Percentiles rank a stretch among this genome's conserved stretches.
phyloP scores from a whole-genome alignment of 2,329 filamentous ascomycete genomes.

The Penicillium janthinellum region DNA sequence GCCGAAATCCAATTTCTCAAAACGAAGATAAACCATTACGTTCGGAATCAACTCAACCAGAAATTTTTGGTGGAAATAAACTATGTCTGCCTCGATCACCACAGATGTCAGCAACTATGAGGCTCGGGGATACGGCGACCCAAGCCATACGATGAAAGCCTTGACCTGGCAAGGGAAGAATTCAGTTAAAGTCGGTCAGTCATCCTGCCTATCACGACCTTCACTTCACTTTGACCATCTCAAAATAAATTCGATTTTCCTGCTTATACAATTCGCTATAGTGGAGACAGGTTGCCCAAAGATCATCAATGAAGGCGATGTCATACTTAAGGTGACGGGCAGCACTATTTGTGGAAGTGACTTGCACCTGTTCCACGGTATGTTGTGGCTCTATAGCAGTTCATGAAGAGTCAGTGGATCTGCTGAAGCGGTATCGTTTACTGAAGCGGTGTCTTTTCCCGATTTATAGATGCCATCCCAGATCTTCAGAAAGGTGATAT shows the following conservation, averaged over 20 bases:
- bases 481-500: slow-evolving; percentile 67
- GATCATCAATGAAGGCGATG: slow-evolving; percentile 72
- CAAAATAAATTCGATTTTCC: not conserved
- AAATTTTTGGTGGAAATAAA: not conserved
- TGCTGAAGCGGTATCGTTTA: not conserved
- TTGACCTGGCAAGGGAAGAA: slow-evolving; percentile 84
- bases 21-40: not conserved
- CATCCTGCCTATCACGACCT: not conserved
- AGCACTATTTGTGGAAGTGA: slow-evolving; percentile 64
- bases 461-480: slow-evolving; percentile 49
- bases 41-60: not conserved
- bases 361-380: slow-evolving; percentile 53
- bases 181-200: slow-evolving; percentile 65
- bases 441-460: not conserved
- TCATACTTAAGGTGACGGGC: slow-evolving; percentile 76
- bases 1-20: not conserved
- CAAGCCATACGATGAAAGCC: slow-evolving; percentile 56
- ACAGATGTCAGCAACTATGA: slow-evolving; percentile 71
- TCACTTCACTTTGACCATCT: not conserved
- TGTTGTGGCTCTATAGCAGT: not conserved
- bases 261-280: slow-evolving; percentile 25
- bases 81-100: slow-evolving; percentile 52
- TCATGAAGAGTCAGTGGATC: not conserved
- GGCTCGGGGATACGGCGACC: slow-evolving; percentile 54
- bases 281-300: slow-evolving; percentile 67